Percentiles rank a stretch among this genome's conserved stretches.
These are phyloP conservation scores for Candida endomychidarum DNA, from an alignment of 805 yeast genomes.

Conservation along the genomic window DNA sequence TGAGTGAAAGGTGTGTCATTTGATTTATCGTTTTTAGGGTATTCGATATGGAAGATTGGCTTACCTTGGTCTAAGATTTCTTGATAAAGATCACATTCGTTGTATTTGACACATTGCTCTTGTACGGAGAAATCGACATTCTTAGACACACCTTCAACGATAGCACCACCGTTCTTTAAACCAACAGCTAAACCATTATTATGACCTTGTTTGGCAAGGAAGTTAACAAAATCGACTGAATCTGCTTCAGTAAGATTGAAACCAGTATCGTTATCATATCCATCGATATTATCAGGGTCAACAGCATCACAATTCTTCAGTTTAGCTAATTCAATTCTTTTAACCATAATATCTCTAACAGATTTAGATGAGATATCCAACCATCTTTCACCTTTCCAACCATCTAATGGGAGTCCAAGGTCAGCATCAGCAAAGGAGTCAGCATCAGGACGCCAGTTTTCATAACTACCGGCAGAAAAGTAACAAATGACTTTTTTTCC, in stretches of 20 bases:
- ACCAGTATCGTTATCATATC: conserved; percentile 28
- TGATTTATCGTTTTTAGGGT: conserved; percentile 21
- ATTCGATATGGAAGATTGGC: conserved; percentile 26
- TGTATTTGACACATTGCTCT: conserved; percentile 27
- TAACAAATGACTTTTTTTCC: conserved; percentile 27
- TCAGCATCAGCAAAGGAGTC: conserved; percentile 17
- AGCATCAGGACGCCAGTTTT: conserved; percentile 27
- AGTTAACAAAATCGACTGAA: conserved; percentile 22
- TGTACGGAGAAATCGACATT: conserved; percentile 25
- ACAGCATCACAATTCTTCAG: conserved; percentile 26
- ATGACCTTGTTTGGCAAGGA: conserved; percentile 21
- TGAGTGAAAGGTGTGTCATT: conserved; percentile 8
- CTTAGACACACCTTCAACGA: conserved; percentile 19
- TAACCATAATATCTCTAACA: conserved; percentile 21
- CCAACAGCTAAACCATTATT: conserved; percentile 21
- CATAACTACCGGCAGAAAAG: conserved; percentile 31
- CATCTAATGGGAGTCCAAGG: conserved; percentile 24
- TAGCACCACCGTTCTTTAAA: conserved; percentile 24
- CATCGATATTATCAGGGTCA: conserved; percentile 31
- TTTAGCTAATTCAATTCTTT: conserved; percentile 20
- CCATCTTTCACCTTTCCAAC: conserved; percentile 31
- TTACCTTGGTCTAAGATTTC: conserved; percentile 18
- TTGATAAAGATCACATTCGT: conserved; percentile 21
- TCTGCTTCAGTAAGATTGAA: conserved; percentile 22
- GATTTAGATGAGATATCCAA: conserved; percentile 19